Percentiles rank a stretch among this genome's conserved stretches.
Evolutionary conservation across 148 eudicot genomes (phyloP).

Genomic region (Bassia scoparia): DNA sequence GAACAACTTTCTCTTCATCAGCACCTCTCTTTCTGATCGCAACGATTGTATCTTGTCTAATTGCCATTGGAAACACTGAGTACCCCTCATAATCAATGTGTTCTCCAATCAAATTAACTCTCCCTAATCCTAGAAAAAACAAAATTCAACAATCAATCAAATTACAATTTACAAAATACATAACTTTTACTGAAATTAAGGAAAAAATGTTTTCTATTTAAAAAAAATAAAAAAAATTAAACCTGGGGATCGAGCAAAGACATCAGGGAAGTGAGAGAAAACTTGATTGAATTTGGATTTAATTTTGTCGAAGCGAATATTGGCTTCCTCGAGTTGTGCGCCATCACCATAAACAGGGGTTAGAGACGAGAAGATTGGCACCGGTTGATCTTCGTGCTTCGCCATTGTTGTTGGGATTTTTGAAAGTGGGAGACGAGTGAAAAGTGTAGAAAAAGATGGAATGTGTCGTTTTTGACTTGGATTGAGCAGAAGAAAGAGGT

Average conservation of each 20-base stretch:
- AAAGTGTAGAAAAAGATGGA: no score
- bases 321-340: conserved; percentile 74
- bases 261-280: conserved; percentile 57
- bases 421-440: neutral
- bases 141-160: neutral
- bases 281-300: conserved; percentile 60
- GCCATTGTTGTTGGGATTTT: conserved; percentile 43
- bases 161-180: no score
- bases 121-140: conserved; percentile 35
- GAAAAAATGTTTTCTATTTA: no score
- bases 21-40: conserved; percentile 56
- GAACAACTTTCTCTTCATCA: conserved; percentile 44
- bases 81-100: conserved; percentile 96
- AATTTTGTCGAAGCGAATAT: conserved; percentile 52
- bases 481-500: no score
- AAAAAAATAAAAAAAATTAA: conserved; percentile 11
- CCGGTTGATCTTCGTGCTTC: conserved; percentile 69
- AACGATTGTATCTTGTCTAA: conserved; percentile 79
- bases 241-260: conserved; percentile 94
- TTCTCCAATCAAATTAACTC: conserved; percentile 97
- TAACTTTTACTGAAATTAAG: no score
- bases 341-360: conserved; percentile 63
- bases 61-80: conserved; percentile 89
- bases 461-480: no score
- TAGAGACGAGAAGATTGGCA: conserved; percentile 54